Evolutionary conservation across 1,284 basidiomycete genomes (phyloP).

Genomic region (Mycosarcoma maydis): DNA sequence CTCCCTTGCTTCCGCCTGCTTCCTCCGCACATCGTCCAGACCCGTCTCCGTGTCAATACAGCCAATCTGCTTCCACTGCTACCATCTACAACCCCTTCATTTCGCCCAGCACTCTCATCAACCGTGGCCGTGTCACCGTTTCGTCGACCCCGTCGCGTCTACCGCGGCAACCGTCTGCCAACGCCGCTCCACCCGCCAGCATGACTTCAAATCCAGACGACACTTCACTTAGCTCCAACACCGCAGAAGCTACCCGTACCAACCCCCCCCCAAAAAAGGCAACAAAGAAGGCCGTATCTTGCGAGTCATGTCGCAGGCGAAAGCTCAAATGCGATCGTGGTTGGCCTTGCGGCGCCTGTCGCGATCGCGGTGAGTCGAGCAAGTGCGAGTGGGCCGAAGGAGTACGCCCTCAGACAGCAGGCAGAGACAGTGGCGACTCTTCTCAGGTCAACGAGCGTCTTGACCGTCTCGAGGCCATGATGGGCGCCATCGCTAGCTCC

Average conservation of each 20-base stretch:
- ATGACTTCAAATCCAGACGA: constrained; percentile 22
- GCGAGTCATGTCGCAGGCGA: constrained; percentile 57
- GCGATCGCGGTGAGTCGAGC: constrained; percentile 51
- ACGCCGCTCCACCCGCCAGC: constrained; percentile 2
- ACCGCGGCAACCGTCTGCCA: neutral
- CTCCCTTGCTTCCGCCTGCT: constrained; percentile 21
- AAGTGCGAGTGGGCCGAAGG: constrained; percentile 61
- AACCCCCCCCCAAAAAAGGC: constrained; percentile 47
- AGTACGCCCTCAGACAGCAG: constrained; percentile 49
- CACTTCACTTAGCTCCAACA: neutral
- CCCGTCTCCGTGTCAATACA: constrained; percentile 1
- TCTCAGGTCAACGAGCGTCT: constrained; percentile 45
- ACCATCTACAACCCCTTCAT: neutral
- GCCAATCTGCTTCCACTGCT: neutral
- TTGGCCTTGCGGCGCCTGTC: constrained; percentile 53
- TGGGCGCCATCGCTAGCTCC: constrained; percentile 45
- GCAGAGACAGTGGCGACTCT: constrained; percentile 43
- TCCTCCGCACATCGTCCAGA: constrained; percentile 5
- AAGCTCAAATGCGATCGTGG: constrained; percentile 61
- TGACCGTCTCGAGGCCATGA: constrained; percentile 48
- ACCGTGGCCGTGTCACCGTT: constrained; percentile 14
- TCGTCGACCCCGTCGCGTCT: constrained; percentile 3
- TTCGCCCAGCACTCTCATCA: constrained; percentile 1
- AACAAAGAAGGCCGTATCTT: constrained; percentile 60
- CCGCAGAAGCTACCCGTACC: constrained; percentile 3